Evolutionary conservation across 768 basidiomycete species (phyloP).

Genomic region (Pseudohyphozyma bogoriensis): DNA sequence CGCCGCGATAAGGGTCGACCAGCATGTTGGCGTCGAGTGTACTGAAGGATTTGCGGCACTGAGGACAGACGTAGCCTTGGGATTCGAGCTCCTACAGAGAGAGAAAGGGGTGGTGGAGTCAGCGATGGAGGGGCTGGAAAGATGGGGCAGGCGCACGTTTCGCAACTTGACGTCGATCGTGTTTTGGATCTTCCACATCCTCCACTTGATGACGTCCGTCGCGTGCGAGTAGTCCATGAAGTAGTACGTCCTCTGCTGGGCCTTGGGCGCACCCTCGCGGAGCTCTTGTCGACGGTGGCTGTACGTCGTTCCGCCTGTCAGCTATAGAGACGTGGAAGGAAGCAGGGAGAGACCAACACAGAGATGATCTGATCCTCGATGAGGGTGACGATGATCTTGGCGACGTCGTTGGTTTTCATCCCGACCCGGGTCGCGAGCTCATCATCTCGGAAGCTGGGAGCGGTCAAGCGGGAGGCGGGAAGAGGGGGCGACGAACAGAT

Average conservation of each 20-base stretch:
- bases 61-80: constrained; percentile 92
- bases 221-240: constrained; percentile 92
- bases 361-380: constrained; percentile 67
- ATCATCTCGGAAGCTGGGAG: constrained; percentile 73
- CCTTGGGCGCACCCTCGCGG: constrained; percentile 77
- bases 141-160: constrained; percentile 45
- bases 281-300: constrained; percentile 87
- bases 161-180: constrained; percentile 80
- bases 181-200: constrained; percentile 81
- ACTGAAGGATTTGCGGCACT: constrained; percentile 71
- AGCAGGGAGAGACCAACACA: constrained; percentile 47
- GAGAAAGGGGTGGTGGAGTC: neutral
- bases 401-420: constrained; percentile 76
- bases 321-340: neutral
- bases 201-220: constrained; percentile 96
- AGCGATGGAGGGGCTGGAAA: neutral
- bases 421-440: constrained; percentile 86
- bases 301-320: neutral
- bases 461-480: constrained; percentile 1
- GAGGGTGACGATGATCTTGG: constrained; percentile 74
- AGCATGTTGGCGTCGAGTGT: constrained; percentile 76
- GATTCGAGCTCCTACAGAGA: constrained; percentile 76
- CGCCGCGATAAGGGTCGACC: constrained; percentile 57
- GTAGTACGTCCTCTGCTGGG: constrained; percentile 83
- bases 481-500: constrained; percentile 21